phyloP scores from a whole-genome alignment of 148 eudicot genomes.

The Amaranthus hypochondriacus region DNA sequence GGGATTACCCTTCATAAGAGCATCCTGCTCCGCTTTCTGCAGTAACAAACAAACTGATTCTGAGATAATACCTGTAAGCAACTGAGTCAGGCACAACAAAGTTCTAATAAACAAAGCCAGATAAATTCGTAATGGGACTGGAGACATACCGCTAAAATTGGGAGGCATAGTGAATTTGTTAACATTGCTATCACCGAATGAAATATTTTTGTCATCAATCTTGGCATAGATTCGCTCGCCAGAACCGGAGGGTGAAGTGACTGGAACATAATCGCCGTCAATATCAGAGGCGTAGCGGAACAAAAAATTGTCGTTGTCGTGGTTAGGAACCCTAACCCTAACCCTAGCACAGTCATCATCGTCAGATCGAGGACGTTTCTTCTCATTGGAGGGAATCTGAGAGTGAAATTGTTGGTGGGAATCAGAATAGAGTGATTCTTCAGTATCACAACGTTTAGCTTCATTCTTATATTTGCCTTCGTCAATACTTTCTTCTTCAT shows the following conservation, averaged over 20 bases:
- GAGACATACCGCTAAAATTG: constrained; percentile 37
- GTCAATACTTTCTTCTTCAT: background rate
- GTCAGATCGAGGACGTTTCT: constrained; percentile 46
- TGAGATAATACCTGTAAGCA: constrained; percentile 54
- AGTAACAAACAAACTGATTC: constrained; percentile 53
- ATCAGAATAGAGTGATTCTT: constrained; percentile 23
- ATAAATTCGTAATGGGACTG: background rate
- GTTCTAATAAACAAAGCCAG: background rate
- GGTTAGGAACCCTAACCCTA: constrained; percentile 10
- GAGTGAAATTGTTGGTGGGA: constrained; percentile 18
- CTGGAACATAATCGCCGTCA: constrained; percentile 75
- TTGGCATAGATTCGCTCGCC: constrained; percentile 84
- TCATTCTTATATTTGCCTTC: constrained; percentile 14
- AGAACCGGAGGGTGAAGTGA: constrained; percentile 61
- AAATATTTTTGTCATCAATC: constrained; percentile 22
- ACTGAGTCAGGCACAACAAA: background rate
- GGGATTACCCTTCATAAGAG: constrained; percentile 33
- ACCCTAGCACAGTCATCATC: constrained; percentile 26
- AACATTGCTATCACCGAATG: constrained; percentile 2
- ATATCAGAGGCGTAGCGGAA: constrained; percentile 69
- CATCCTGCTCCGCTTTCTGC: constrained; percentile 64
- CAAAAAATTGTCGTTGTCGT: constrained; percentile 36
- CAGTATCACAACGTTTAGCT: constrained; percentile 16
- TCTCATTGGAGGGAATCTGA: constrained; percentile 13
- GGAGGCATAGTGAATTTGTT: constrained; percentile 6